Conservation (phyloP, 2,329 filamentous ascomycete genomes). For the Ophiognomonia clavigignenti-juglandacearum region DNA sequence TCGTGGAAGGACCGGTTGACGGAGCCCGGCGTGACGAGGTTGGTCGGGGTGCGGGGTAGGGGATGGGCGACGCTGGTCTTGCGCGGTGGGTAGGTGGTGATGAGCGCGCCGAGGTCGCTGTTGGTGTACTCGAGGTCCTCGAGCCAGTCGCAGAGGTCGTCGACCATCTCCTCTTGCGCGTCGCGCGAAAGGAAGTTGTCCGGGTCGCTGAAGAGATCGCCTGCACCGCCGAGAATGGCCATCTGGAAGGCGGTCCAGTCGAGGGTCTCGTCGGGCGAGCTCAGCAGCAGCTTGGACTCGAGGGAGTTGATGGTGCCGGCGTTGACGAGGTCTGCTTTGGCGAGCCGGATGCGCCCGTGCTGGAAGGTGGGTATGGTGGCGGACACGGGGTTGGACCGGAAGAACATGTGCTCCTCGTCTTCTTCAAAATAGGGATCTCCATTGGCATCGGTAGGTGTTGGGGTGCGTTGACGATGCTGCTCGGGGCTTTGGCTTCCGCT, state of each 20-base stretch:
- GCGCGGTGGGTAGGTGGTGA: too few species aligned
- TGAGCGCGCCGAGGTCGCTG: slow-evolving; percentile 28
- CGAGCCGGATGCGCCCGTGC: slow-evolving; percentile 52
- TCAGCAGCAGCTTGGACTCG: slow-evolving; percentile 27
- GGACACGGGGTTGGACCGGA: slow-evolving; percentile 44
- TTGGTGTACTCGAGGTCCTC: slow-evolving; percentile 43
- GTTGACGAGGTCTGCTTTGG: slow-evolving; percentile 35
- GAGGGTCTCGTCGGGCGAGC: slow-evolving; percentile 43
- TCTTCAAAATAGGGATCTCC: slow-evolving; percentile 11
- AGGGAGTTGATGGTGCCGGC: slow-evolving; percentile 18
- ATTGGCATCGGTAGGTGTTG: slow-evolving; percentile 18
- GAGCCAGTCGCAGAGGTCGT: slow-evolving; percentile 48
- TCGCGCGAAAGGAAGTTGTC: slow-evolving; percentile 32
- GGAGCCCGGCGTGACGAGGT: slow-evolving; percentile 10
- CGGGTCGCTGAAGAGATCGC: slow-evolving; percentile 42
- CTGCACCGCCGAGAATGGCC: slow-evolving; percentile 55
- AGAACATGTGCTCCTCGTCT: slow-evolving; percentile 40
- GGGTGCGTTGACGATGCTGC: too few species aligned
- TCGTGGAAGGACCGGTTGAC: slow-evolving; percentile 2
- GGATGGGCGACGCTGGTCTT: too few species aligned
- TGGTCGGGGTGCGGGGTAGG: too few species aligned
- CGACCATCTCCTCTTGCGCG: slow-evolving; percentile 22
- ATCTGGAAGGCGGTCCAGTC: slow-evolving; percentile 65
- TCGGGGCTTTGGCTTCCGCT: too few species aligned
- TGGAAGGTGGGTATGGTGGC: slow-evolving; percentile 43